These are phyloP conservation scores for Penicillium desertorum DNA, from an alignment of 495 filamentous ascomycete species.

Conservation along the genomic window DNA sequence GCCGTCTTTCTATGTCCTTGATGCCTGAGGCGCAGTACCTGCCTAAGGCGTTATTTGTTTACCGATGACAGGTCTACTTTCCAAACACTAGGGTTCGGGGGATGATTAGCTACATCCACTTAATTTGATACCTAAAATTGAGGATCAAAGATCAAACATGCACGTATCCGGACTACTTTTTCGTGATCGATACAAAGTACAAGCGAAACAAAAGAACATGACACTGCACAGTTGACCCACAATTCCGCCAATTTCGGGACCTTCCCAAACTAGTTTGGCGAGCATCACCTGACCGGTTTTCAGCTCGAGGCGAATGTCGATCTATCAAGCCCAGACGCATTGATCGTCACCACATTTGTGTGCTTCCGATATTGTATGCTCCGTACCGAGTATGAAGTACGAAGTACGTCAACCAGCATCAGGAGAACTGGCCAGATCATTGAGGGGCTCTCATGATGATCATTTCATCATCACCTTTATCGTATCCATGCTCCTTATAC, in stretches of 20 bases:
- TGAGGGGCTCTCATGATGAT: background rate
- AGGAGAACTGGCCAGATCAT: background rate
- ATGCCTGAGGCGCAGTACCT: background rate
- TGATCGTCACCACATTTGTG: constrained; percentile 7
- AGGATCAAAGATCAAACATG: background rate
- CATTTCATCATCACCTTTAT: constrained; percentile 3
- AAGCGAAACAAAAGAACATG: background rate
- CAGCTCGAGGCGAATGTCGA: constrained; percentile 6
- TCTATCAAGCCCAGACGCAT: constrained; percentile 6
- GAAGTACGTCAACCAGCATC: constrained; percentile 2
- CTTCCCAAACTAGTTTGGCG: constrained; percentile 9
- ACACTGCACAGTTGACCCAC: constrained; percentile 1
- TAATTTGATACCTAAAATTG: background rate
- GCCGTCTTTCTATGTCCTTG: background rate
- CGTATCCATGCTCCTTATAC: background rate
- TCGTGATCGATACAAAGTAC: background rate
- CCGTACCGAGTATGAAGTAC: background rate
- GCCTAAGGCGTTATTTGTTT: constrained; percentile 1
- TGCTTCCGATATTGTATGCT: background rate
- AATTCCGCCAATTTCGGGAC: background rate
- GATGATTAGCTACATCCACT: background rate
- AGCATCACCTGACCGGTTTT: constrained; percentile 1
- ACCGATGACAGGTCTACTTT: background rate
- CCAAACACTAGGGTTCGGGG: background rate
- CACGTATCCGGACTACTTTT: background rate